These are phyloP conservation scores for Chrysanthemum lavandulifolium DNA, from an alignment of 129 eudicot species.

Conservation along the genomic window DNA sequence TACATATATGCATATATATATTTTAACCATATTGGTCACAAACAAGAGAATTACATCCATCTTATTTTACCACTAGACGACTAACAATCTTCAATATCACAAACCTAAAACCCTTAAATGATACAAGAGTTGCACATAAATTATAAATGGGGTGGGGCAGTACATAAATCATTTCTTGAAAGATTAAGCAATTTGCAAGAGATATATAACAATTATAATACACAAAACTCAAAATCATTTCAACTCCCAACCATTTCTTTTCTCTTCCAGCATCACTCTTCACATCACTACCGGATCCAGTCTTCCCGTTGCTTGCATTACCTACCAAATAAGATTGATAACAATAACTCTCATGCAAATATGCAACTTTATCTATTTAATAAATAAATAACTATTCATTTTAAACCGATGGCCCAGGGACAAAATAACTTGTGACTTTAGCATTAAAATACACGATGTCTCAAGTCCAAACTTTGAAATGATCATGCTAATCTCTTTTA, in stretches of 20 bases:
- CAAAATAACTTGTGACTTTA: too few species aligned
- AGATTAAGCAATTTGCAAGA: slow-evolving; percentile 25
- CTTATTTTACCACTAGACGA: not conserved
- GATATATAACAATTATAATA: slow-evolving; percentile 29
- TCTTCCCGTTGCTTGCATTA: slow-evolving; percentile 22
- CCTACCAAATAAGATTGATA: slow-evolving; percentile 17
- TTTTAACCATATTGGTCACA: not conserved
- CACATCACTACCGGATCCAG: slow-evolving; percentile 33
- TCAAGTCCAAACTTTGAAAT: too few species aligned
- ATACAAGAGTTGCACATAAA: not conserved
- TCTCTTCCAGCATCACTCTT: slow-evolving; percentile 41
- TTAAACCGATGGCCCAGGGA: too few species aligned
- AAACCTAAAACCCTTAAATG: not conserved
- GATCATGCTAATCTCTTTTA: too few species aligned
- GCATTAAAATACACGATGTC: too few species aligned
- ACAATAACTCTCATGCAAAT: slow-evolving; percentile 6
- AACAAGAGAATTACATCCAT: not conserved
- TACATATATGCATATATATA: not conserved
- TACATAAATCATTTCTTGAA: slow-evolving; percentile 5
- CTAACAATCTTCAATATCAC: not conserved
- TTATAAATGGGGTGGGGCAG: slow-evolving; percentile 17
- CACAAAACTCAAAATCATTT: slow-evolving; percentile 22
- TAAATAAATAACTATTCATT: too few species aligned
- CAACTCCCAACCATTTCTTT: slow-evolving; percentile 37
- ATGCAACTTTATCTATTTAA: not conserved